Evolutionary conservation across 192 early-diverging fungal species (phyloP), one percentile per base, ranked within the genome.

Genomic region (Coemansia sp.): DNA sequence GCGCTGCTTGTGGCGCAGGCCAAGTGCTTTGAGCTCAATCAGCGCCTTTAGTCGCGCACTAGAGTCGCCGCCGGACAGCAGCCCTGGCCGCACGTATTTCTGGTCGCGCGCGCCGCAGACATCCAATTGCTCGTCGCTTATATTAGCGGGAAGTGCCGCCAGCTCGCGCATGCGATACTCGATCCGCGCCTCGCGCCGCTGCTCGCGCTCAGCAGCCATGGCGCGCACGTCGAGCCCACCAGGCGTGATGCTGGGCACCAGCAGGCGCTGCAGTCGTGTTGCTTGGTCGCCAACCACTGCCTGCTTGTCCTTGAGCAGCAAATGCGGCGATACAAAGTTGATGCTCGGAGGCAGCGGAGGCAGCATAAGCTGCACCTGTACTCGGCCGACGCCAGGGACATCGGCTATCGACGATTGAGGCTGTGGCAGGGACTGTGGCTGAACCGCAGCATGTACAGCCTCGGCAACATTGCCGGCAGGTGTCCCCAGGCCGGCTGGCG

Each of bases 21-120:
- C 81, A 34, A 99, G 84, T 11, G 88, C 78, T 79, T 97, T 97
- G 69, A 97, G 81, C 85, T 99, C 97, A 59, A 96, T 92, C 9
- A 94, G 70, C 10, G 92, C 92, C 62, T 87, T 85, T 2, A 96
- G 67, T 64, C 95, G 93, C 27, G 85, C 72, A 59, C 87, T 86
- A 10, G 83, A 74, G 10, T 59, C 71, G 27, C 64, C 63, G 10
- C 75, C 64, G 14, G 63, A 72, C 3, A 66, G 62, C 33, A 74
- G 66, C 21, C 75, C 75, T 19, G 62, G 72, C 14, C 69, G 77
- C 73, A 63, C 44, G 44, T 69, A 73, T 29, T 24, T 29, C 6
- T 61, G 54, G 21, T 63, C 72, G 4, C 56, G 56, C 57, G 14
- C 63, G 36, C 24, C 41, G 60, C 21, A 44, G 14, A 71, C 37